Evolutionary conservation across 139 green algal species (phyloP).

Genomic region (Coelastrella sp.): DNA sequence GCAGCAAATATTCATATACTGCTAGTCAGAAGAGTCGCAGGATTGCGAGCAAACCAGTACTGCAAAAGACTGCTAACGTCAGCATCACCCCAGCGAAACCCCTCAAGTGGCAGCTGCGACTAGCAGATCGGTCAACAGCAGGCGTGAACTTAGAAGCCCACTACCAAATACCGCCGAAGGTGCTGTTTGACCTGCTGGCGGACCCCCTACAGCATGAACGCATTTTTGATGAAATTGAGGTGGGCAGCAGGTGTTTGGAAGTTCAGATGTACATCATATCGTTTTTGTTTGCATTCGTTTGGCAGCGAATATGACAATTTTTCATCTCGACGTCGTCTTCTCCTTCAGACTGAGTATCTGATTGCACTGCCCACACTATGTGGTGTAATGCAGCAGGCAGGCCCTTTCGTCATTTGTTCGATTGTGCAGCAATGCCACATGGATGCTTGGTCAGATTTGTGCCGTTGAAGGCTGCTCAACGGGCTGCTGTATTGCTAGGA

Average conservation of each 20-base stretch:
- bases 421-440: too few relatives aligned
- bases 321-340: background rate
- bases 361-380: too few relatives aligned
- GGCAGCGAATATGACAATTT: background rate
- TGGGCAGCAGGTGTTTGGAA: constrained; percentile 27
- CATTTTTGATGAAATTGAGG: constrained; percentile 62
- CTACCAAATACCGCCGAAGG: constrained; percentile 11
- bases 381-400: too few relatives aligned
- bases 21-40: background rate
- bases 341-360: too few relatives aligned
- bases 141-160: constrained; percentile 28
- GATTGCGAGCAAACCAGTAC: background rate
- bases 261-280: background rate
- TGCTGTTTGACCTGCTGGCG: constrained; percentile 59
- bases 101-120: background rate
- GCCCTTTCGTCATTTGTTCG: too few relatives aligned
- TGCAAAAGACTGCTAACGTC: background rate
- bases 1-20: background rate
- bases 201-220: constrained; percentile 51
- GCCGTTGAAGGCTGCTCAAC: too few relatives aligned
- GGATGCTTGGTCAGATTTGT: too few relatives aligned
- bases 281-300: background rate
- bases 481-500: too few relatives aligned
- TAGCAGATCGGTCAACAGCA: constrained; percentile 13
- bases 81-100: background rate